Evolutionary conservation across 176 grass and related monocot species (phyloP).

Genomic region (Eragrostis nindensis): DNA sequence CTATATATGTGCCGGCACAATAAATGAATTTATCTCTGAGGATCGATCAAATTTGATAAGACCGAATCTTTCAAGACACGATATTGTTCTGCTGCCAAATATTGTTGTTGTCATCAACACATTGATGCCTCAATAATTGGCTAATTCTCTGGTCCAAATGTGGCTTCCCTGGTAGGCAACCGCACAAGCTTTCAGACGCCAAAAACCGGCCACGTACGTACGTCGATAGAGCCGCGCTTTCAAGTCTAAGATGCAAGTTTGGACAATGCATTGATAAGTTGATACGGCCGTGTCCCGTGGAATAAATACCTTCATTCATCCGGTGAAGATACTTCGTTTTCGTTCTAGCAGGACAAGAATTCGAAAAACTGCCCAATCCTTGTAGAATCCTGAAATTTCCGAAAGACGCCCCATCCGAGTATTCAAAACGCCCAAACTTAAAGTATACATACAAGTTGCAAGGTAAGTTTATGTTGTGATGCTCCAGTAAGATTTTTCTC

Average conservation of each 20-base stretch:
- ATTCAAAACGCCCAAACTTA: too few relatives aligned
- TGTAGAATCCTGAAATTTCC: not conserved
- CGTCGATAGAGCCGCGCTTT: not conserved
- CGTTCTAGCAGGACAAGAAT: not conserved
- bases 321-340: not conserved
- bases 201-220: not conserved
- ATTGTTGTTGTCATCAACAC: not conserved
- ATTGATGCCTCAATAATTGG: slow-evolving; percentile 9
- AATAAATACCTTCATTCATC: not conserved
- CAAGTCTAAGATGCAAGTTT: not conserved
- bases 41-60: not conserved
- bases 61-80: not conserved
- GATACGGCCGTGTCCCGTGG: not conserved
- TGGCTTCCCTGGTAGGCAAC: not conserved
- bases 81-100: too few relatives aligned
- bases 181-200: not conserved
- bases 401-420: too few relatives aligned
- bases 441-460: too few relatives aligned
- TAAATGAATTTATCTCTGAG: not conserved
- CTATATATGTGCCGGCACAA: too few relatives aligned
- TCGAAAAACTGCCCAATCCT: not conserved
- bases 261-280: not conserved
- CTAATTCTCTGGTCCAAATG: not conserved
- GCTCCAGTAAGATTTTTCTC: too few relatives aligned
- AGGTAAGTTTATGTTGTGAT: too few relatives aligned